Evolutionary conservation across 805 yeast species (phyloP).

Genomic region (Kazachstania kunashirensis): DNA sequence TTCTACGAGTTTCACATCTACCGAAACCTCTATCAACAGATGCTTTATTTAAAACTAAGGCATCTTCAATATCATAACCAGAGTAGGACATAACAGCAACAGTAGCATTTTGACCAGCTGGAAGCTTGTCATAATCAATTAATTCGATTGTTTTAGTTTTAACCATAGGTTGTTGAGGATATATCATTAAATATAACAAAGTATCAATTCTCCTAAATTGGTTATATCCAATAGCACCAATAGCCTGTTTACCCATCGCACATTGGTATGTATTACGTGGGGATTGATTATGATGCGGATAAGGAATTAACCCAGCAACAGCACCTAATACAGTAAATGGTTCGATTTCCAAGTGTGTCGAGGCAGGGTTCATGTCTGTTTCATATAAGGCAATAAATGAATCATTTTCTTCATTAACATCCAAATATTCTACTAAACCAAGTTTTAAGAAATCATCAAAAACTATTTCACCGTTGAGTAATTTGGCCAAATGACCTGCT

Average conservation of each 20-base stretch:
- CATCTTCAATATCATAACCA: constrained; percentile 99
- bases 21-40: constrained; percentile 96
- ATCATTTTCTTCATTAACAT: constrained; percentile 96
- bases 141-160: constrained; percentile 94
- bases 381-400: constrained; percentile 88
- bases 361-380: constrained; percentile 41
- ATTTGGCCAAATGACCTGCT: constrained; percentile 54
- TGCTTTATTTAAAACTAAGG: constrained; percentile 85
- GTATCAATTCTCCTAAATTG: constrained; percentile 95
- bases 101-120: constrained; percentile 98
- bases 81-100: constrained; percentile 99
- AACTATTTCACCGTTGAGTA: constrained; percentile 62
- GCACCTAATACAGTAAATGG: constrained; percentile 97
- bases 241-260: constrained; percentile 99
- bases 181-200: constrained; percentile 86
- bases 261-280: constrained; percentile 99
- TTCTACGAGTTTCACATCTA: constrained; percentile 89
- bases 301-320: constrained; percentile 97
- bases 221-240: constrained; percentile 96
- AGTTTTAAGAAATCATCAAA: constrained; percentile 81
- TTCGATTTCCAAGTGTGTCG: constrained; percentile 91
- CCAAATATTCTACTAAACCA: constrained; percentile 90
- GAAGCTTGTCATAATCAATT: constrained; percentile 89
- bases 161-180: constrained; percentile 99
- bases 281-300: constrained; percentile 98